Evolutionary conservation across 257 asterid genomes (phyloP), one percentile per base, ranked within the genome.

Genomic region (Solanum ossicruentum): DNA sequence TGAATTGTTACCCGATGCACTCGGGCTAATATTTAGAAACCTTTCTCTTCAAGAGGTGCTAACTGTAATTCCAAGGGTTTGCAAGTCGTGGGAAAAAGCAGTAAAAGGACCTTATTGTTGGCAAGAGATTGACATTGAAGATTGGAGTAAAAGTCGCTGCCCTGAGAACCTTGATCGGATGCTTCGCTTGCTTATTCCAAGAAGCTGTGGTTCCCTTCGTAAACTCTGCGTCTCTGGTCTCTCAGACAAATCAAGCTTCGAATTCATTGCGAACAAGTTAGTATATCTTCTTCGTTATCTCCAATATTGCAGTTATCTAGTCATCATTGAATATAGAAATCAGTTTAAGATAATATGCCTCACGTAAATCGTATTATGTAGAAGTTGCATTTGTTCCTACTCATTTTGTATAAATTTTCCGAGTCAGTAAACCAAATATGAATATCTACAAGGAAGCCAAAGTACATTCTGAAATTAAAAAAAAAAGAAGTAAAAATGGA

Each of bases 101-200:
- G 90, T 88, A 6, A 56, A 39, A 66, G 92, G 90, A 13, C 92
- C 92, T 71, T 88, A 88, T 61, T 89, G 92, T 83, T 89, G 92
- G 92, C 90, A 89, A 83, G 92, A 88, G 87, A 85, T 89, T 26
- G 92, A 89, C 87, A 89, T 88, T 41, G 92, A 88, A 78, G 92
- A 88, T 20, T 89, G 92, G 92, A 84, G 92, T 86, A 75, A 12
- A 36, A 87, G 49, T n/a, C 26, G 83, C 71, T 86, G 70, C 10
- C 77, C 88, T 0, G 83, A 32, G 4, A 72, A 83, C 3, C 81
- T 86, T 55, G 89, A 89, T 80, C 87, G 87, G 26, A 88, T 89
- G 92, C 87, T 89, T 32, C 88, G 39, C 23, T 43, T 85, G 82
- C 84, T 89, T 60, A 88, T 89, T 32, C 66, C 85, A 32, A 82